Evolutionary conservation across 192 early-diverging fungal species (phyloP), one percentile per base, ranked within the genome.

Genomic region (Chytriomyces hyalinus): DNA sequence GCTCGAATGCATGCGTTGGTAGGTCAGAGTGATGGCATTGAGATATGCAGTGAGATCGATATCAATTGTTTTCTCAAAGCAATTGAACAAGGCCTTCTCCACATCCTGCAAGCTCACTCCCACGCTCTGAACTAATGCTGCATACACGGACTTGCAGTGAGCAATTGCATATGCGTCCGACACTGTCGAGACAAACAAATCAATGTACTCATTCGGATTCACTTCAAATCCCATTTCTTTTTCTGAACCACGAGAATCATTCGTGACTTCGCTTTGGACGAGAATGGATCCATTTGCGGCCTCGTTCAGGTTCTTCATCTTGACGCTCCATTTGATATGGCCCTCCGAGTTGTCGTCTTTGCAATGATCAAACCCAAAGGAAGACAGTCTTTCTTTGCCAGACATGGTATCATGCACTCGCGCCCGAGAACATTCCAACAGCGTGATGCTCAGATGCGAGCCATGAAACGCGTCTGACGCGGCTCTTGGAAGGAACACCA

Each of bases 11-110:
- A 75, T 75, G 8, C 6, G 13, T 66, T 65, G n/a, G 49, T 75
- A 64, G 6, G 63, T 36, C 17, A 75, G 44, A 1, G 73, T 75
- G 46, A 75, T 65, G 5, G 80, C 80, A 74, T 86, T 84, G 51
- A 86, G 51, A 70, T 80, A 86, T 8, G 28, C 24, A 10, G 85
- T 86, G 6, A 86, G 24, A 68, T 86, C 85, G 26, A 86, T 70
- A 59, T 82, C 79, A 26, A 84, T 72, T 51, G 45, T 66, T 17
- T 66, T 77, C 57, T 81, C 78, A 11, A 71, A 43, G 64, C 81
- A 83, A 10, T 73, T 47, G 11, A 24, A 43, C 50, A 83, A 47
- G 0, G 81, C 84, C 61, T 66, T 73, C 4, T 72, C 72, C n/a
- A 83, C 36, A 71, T 85, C 84, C 46, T 47, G 26, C 1, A 62